Base-by-base conservation (phyloP, 2,329 filamentous ascomycete genomes). In the Phaeosphaeria sp. region DNA sequence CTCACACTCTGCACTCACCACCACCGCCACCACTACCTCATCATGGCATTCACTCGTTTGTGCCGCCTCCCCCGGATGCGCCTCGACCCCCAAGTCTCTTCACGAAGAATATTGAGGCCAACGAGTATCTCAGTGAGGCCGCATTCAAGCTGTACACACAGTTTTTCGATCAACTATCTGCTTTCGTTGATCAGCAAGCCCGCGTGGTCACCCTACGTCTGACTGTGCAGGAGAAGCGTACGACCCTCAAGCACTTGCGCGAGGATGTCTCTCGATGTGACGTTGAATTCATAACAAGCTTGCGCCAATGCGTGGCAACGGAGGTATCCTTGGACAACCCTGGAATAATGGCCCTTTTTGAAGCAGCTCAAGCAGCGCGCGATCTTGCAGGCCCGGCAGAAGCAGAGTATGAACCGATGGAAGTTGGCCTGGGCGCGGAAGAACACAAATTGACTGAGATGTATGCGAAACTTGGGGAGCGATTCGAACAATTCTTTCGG, bases 341-440 rank as follows among this genome's bases (percentile, higher is more conserved):
- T 5, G 27, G 51, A 8, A 25, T 64, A 13, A 33, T 56, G 24
- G 20, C 45, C 2, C 46, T 66, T 1, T 64, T 57, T 25, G 53
- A 65, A n/a, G 57, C 56, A 2, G 22, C 65, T 7, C 56, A 64
- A 39, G n/a, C 11, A 21, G 64, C 64, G 11, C 45, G 65, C 2
- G 64, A 71, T 44, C 18, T 47, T 13, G 52, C 61, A 24, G 65
- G 64, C 6, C 68, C 68, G 1, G 5, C 49, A n/a, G 65, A 69
- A 49, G 56, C 55, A 20, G 33, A 55, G 45, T 36, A 36, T 13
- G 30, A 36, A 36, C 30, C 30, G 11, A 3, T 36, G 3, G 30
- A 36, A 13, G 5, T 36, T 7, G 30, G 8, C 30, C 11, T 36
- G 11, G 30, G 30, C 15, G 30, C 30, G 3, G 30, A 36, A 13